Conservation (phyloP, 169 alveolate genomes). For the Cytauxzoon felis region DNA sequence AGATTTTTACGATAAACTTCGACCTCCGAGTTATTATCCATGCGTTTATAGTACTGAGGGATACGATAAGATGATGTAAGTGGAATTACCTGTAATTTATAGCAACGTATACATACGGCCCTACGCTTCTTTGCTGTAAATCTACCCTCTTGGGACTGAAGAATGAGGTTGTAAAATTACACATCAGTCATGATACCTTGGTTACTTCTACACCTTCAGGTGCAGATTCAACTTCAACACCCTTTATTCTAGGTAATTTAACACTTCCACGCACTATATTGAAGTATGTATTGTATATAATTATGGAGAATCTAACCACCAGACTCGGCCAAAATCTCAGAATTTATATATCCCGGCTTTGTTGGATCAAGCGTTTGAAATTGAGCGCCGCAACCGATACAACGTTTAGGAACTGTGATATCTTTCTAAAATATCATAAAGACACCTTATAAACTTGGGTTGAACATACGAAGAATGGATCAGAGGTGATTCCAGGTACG, state of each 20-base stretch:
- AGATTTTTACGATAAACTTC: conserved; percentile 4
- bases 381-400: conserved; percentile 74
- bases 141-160: conserved; percentile 52
- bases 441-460: not conserved
- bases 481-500: conserved; percentile 55
- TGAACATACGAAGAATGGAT: conserved; percentile 51
- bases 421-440: conserved; percentile 34
- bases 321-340: conserved; percentile 52
- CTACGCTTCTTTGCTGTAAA: conserved; percentile 58
- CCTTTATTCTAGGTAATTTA: conserved; percentile 66
- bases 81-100: conserved; percentile 66
- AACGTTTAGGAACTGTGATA: conserved; percentile 36
- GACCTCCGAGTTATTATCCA: conserved; percentile 30
- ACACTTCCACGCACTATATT: conserved; percentile 40
- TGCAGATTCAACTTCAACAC: conserved; percentile 63
- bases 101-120: conserved; percentile 69
- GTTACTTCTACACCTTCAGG: conserved; percentile 77
- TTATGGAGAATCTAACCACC: conserved; percentile 25
- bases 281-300: not conserved
- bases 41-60: conserved; percentile 47
- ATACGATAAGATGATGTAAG: not conserved
- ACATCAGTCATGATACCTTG: conserved; percentile 3
- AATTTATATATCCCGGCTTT: conserved; percentile 68
- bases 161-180: not conserved
- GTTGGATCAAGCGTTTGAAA: conserved; percentile 63